phyloP scores from a whole-genome alignment of 345 rosid species.

The Aegle marmelos region DNA sequence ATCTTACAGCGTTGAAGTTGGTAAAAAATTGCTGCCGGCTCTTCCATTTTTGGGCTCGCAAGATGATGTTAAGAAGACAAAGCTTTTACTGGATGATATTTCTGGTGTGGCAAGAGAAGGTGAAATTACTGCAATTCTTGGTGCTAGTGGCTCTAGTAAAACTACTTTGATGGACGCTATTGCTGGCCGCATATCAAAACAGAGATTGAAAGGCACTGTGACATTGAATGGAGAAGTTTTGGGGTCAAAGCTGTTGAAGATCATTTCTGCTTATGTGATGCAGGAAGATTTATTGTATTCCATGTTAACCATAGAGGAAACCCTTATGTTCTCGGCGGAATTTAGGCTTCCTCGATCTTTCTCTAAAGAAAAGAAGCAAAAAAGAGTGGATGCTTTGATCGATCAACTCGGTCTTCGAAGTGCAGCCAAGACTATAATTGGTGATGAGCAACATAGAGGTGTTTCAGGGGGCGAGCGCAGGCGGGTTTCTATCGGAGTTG shows the following conservation, averaged over 20 bases:
- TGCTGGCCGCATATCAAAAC: constrained; percentile 68
- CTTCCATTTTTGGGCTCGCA: background rate
- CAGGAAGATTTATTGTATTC: constrained; percentile 94
- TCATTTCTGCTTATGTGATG: constrained; percentile 92
- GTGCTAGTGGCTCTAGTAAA: constrained; percentile 94
- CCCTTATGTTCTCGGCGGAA: constrained; percentile 91
- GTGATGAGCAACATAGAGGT: constrained; percentile 93
- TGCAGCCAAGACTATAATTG: constrained; percentile 83
- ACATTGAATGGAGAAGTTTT: constrained; percentile 71
- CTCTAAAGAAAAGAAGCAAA: constrained; percentile 59
- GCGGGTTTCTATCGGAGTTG: constrained; percentile 78
- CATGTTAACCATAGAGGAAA: constrained; percentile 88
- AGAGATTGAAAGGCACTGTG: constrained; percentile 68
- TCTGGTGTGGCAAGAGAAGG: constrained; percentile 70
- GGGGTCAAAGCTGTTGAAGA: constrained; percentile 66
- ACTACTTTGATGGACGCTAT: constrained; percentile 87
- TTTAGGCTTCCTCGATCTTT: constrained; percentile 89
- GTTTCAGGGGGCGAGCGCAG: constrained; percentile 92
- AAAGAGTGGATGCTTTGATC: constrained; percentile 77
- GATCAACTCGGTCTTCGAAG: constrained; percentile 79
- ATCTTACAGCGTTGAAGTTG: background rate
- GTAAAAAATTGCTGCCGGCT: background rate
- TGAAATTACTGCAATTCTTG: constrained; percentile 88
- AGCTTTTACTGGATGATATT: constrained; percentile 27
- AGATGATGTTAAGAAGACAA: background rate